Conservation (phyloP, 1,284 basidiomycete genomes). For the Ustanciosporium gigantosporum region DNA sequence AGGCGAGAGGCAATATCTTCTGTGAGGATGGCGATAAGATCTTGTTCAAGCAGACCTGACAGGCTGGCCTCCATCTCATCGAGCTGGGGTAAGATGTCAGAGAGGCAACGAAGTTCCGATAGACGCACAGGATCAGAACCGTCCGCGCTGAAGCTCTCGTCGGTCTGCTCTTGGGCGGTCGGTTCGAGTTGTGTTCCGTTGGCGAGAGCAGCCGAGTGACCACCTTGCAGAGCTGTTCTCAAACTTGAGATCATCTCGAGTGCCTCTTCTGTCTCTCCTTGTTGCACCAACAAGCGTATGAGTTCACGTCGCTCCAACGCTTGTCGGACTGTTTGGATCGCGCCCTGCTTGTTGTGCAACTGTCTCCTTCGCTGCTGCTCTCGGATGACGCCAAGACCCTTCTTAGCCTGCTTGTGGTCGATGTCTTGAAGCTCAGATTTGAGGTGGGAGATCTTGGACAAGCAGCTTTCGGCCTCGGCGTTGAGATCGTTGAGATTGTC, state of each 20-base stretch:
- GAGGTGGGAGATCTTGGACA: constrained; percentile 75
- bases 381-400: constrained; percentile 33
- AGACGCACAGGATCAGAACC: background rate
- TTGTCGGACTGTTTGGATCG: constrained; percentile 31
- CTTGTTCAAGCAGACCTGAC: constrained; percentile 59
- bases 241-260: constrained; percentile 48
- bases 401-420: constrained; percentile 69
- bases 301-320: constrained; percentile 50
- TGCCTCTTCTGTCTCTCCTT: constrained; percentile 56
- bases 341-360: constrained; percentile 28
- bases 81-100: constrained; percentile 40
- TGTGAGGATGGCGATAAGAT: constrained; percentile 73
- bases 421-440: constrained; percentile 75
- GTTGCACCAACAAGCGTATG: constrained; percentile 41
- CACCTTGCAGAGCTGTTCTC: background rate
- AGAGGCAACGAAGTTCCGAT: constrained; percentile 19
- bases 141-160: background rate
- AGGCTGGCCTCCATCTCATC: constrained; percentile 41
- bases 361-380: constrained; percentile 43
- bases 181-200: too few species aligned
- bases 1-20: constrained; percentile 68
- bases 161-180: background rate
- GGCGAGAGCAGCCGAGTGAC: too few species aligned
- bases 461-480: constrained; percentile 80
- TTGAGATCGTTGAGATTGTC: constrained; percentile 90